phyloP scores from a whole-genome alignment of 148 eudicot species.

The Diospyros kaki region DNA sequence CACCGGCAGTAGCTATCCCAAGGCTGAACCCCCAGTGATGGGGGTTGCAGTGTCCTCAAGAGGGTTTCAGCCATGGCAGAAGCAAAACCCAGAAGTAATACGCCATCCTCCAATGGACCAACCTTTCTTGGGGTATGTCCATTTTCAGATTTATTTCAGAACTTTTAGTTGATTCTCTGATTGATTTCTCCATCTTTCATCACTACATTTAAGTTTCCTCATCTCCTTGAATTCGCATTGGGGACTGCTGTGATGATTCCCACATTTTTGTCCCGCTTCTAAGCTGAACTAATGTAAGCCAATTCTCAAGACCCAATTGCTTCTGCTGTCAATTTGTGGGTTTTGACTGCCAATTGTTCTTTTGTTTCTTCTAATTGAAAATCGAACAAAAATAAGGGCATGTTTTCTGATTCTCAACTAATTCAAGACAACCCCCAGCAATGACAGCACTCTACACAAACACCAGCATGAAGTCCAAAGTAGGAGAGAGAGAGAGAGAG shows the following conservation, averaged over 20 bases:
- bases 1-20: too few species aligned
- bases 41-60: background rate
- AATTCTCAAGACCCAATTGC: background rate
- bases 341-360: too few species aligned
- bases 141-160: constrained; percentile 4
- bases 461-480: too few species aligned
- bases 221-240: constrained; percentile 19
- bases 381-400: background rate
- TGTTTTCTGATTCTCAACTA: too few species aligned
- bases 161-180: background rate
- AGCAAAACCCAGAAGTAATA: constrained; percentile 70
- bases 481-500: too few species aligned
- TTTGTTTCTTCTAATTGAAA: background rate
- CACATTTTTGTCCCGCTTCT: constrained; percentile 72
- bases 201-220: background rate
- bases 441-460: too few species aligned
- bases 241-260: constrained; percentile 98
- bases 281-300: constrained; percentile 85
- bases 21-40: too few species aligned
- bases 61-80: constrained; percentile 46
- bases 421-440: background rate
- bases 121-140: constrained; percentile 88
- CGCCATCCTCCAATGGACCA: constrained; percentile 92
- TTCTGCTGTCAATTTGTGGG: background rate
- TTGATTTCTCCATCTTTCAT: background rate